Conservation (phyloP, 805 yeast genomes). For the Yarrowia hollandica region DNA sequence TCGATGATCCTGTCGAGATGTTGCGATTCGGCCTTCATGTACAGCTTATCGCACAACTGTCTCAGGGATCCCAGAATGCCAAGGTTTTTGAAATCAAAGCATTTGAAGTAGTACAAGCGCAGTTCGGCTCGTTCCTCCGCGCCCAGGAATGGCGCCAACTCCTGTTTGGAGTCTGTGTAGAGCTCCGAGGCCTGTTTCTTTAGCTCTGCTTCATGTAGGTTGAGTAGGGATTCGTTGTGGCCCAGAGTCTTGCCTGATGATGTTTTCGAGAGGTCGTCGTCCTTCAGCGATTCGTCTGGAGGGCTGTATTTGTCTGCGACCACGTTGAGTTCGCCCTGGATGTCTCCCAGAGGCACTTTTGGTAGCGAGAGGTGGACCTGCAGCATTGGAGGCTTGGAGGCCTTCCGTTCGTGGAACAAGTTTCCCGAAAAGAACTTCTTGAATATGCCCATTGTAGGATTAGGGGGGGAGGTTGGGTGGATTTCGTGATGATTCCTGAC, state of each 20-base stretch:
- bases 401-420: slow-evolving; percentile 18
- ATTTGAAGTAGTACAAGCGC: slow-evolving; percentile 37
- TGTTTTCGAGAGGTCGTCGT: not conserved
- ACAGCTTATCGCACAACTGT: slow-evolving; percentile 59
- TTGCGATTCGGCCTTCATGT: slow-evolving; percentile 79
- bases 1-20: slow-evolving; percentile 74
- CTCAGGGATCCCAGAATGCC: slow-evolving; percentile 59
- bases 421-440: slow-evolving; percentile 19
- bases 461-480: too few relatives aligned
- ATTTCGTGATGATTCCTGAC: not conserved
- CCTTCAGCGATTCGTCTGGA: not conserved
- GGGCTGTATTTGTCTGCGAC: slow-evolving; percentile 20
- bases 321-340: slow-evolving; percentile 20
- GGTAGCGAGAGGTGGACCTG: slow-evolving; percentile 14
- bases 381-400: not conserved
- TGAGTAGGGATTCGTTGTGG: not conserved
- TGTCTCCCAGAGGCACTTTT: slow-evolving; percentile 10
- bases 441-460: not conserved
- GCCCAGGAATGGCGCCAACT: slow-evolving; percentile 19
- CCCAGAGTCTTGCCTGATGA: not conserved
- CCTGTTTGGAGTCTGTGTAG: slow-evolving; percentile 10
- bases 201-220: slow-evolving; percentile 16
- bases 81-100: slow-evolving; percentile 49
- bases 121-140: slow-evolving; percentile 31
- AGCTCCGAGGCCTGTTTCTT: slow-evolving; percentile 15